These are phyloP conservation scores for Phylloporus sp. DNA, from an alignment of 768 basidiomycete genomes.

Conservation along the genomic window DNA sequence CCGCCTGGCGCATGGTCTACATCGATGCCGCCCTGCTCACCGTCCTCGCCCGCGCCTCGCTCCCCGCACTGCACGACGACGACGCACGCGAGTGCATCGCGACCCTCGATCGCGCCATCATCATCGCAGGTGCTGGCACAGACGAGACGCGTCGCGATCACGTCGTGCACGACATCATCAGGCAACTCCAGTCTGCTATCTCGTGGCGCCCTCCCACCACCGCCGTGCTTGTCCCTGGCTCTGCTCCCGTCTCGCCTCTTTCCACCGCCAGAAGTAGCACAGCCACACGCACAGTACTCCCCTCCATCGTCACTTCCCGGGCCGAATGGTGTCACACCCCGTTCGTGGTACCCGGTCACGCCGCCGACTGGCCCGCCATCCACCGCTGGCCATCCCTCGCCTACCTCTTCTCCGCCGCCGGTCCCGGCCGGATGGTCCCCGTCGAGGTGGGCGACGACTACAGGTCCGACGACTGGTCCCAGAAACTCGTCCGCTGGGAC, in stretches of 20 bases:
- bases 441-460: conserved; percentile 89
- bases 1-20: conserved; percentile 63
- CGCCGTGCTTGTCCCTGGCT: conserved; percentile 5
- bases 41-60: conserved; percentile 36
- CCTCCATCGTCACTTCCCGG: conserved; percentile 56
- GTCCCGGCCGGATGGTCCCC: conserved; percentile 81
- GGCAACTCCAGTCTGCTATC: conserved; percentile 46
- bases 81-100: conserved; percentile 44
- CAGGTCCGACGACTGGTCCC: conserved; percentile 74
- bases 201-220: conserved; percentile 2
- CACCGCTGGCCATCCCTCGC: conserved; percentile 61
- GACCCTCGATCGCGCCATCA: conserved; percentile 71
- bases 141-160: conserved; percentile 52
- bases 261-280: conserved; percentile 28
- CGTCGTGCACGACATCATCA: conserved; percentile 59
- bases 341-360: conserved; percentile 68
- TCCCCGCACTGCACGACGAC: conserved; percentile 10
- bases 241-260: not conserved
- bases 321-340: conserved; percentile 43
- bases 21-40: conserved; percentile 68
- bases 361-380: conserved; percentile 75
- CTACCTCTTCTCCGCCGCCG: conserved; percentile 69
- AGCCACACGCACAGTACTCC: conserved; percentile 41
- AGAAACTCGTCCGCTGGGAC: conserved; percentile 73
- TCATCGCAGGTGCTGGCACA: conserved; percentile 70